These are phyloP conservation scores for Guadua angustifolia DNA, from an alignment of 176 grass and related monocot species.

Conservation along the genomic window DNA sequence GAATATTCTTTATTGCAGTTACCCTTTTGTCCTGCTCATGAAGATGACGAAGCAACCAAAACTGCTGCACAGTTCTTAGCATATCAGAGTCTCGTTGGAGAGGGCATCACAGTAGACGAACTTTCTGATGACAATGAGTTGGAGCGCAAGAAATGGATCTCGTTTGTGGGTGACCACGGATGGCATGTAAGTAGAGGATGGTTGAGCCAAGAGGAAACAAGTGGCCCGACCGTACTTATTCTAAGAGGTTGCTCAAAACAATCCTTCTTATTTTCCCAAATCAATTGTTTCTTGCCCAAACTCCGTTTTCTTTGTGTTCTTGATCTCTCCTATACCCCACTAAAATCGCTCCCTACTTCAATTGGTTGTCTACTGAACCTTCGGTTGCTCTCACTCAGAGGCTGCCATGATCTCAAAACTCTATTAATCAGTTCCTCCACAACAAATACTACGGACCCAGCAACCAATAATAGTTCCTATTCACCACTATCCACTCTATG, in stretches of 20 bases:
- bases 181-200: background rate
- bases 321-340: too few species aligned
- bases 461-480: background rate
- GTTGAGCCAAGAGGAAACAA: background rate
- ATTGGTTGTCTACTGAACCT: background rate
- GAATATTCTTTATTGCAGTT: background rate
- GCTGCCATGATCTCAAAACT: background rate
- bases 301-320: background rate
- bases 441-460: background rate
- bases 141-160: background rate
- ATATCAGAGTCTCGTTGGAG: background rate
- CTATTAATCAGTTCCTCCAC: background rate
- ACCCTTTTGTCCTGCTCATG: background rate
- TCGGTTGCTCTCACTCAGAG: constrained; percentile 3
- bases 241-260: background rate
- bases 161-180: background rate
- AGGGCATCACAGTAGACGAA: background rate
- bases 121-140: background rate
- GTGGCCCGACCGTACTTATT: background rate
- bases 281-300: background rate
- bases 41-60: background rate
- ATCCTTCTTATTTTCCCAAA: background rate
- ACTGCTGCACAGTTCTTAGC: background rate
- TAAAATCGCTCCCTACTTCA: background rate
- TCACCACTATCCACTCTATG: constrained; percentile 10